A percentile compares a stretch with the other conserved stretches of the same genome.
Conservation (phyloP, 768 basidiomycete species). For the Sutorius australiensis region DNA sequence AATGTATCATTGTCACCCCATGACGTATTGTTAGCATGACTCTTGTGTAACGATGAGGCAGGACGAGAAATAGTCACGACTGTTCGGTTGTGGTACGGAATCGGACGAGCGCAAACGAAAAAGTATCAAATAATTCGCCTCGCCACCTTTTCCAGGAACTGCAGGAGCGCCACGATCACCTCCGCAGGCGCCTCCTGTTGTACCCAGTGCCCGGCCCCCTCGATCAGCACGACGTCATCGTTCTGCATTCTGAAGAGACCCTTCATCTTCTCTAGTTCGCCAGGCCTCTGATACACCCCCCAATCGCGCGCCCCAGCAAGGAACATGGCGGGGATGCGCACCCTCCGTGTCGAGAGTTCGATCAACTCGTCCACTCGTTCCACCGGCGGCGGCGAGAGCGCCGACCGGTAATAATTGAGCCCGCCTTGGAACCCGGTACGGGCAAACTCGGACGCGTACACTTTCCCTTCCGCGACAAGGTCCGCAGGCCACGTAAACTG, state of each 20-base stretch:
- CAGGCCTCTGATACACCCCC: conserved; percentile 56
- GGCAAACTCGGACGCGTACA: conserved; percentile 47
- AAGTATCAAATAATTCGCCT: background rate
- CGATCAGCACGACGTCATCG: conserved; percentile 48
- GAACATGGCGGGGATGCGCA: conserved; percentile 55
- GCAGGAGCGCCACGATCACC: conserved; percentile 38
- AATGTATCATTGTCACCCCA: conserved; percentile 22
- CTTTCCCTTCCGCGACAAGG: conserved; percentile 37
- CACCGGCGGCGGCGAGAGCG: conserved; percentile 29
- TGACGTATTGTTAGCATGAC: conserved; percentile 15
- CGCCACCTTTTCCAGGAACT: conserved; percentile 36
- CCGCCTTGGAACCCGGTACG: conserved; percentile 64
- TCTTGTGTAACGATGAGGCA: conserved; percentile 15
- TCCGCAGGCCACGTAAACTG: conserved; percentile 44
- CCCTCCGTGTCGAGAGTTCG: conserved; percentile 43
- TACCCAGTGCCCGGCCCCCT: conserved; percentile 62
- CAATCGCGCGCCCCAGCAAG: conserved; percentile 55
- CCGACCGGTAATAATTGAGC: conserved; percentile 51
- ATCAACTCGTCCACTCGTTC: conserved; percentile 39
- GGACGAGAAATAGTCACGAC: background rate
- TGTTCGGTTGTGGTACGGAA: background rate
- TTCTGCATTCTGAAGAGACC: conserved; percentile 32
- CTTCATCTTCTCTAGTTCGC: conserved; percentile 44
- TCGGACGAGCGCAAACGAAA: background rate
- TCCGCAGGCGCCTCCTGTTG: conserved; percentile 51